These are phyloP conservation scores for Kalmusia sp. DNA, from an alignment of 2,329 filamentous ascomycete species.

Conservation along the genomic window DNA sequence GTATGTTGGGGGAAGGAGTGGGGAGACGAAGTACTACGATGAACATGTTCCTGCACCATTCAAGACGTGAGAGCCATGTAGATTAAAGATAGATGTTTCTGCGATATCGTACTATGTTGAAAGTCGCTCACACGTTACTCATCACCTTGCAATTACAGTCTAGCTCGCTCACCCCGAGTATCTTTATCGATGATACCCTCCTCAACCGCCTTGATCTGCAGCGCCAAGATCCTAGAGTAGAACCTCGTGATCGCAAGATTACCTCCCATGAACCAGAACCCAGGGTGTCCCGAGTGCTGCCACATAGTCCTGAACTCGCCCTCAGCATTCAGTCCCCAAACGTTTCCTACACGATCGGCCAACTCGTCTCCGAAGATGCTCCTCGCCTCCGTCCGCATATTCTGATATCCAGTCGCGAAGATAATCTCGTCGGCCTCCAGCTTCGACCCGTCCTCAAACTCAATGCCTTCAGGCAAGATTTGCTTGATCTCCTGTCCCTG, in stretches of 20 bases:
- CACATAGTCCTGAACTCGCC: conserved; percentile 56
- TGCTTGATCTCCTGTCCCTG: conserved; percentile 43
- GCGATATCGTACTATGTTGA: too few relatives aligned
- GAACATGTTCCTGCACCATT: conserved; percentile 26
- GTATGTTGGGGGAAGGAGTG: conserved; percentile 29
- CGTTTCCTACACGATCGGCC: conserved; percentile 51
- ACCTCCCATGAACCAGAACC: conserved; percentile 56
- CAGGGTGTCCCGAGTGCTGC: conserved; percentile 42
- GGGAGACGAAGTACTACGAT: conserved; percentile 31
- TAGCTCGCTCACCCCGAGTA: not conserved
- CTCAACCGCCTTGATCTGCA: conserved; percentile 55
- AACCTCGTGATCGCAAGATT: conserved; percentile 56
- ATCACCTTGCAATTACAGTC: not conserved
- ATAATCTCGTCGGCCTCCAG: conserved; percentile 56
- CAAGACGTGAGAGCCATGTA: not conserved
- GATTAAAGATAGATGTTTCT: not conserved
- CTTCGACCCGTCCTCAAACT: conserved; percentile 52
- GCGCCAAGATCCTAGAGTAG: conserved; percentile 52
- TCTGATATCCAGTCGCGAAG: conserved; percentile 56
- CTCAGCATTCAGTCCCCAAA: conserved; percentile 55
- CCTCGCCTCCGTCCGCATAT: conserved; percentile 49
- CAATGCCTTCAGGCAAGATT: conserved; percentile 49
- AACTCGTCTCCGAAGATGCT: conserved; percentile 51
- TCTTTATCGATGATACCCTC: conserved; percentile 26
- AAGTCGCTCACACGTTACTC: too few relatives aligned